These are phyloP conservation scores for Hsuehochloa calcarea DNA, from an alignment of 176 grass and related monocot genomes.

Conservation along the genomic window DNA sequence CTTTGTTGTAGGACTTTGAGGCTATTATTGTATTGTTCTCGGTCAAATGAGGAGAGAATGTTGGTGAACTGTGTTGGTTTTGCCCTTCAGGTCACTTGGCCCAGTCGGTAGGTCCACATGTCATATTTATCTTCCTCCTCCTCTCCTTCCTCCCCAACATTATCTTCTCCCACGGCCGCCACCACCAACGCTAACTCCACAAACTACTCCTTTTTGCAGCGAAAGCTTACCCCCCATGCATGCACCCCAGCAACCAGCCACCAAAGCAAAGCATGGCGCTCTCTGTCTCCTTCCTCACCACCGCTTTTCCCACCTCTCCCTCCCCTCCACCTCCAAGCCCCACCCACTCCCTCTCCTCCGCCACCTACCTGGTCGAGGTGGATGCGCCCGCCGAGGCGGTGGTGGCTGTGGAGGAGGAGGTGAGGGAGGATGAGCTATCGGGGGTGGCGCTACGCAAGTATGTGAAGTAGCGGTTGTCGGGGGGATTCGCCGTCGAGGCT, in stretches of 20 bases:
- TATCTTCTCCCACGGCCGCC: too few species aligned
- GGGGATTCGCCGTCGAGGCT: conserved; percentile 50
- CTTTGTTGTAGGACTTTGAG: too few species aligned
- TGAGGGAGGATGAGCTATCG: conserved; percentile 34
- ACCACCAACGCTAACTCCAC: too few species aligned
- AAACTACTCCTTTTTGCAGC: too few species aligned
- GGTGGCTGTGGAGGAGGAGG: conserved; percentile 36
- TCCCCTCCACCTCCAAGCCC: conserved; percentile 43
- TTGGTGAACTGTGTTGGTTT: too few species aligned
- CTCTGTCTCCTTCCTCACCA: conserved; percentile 64
- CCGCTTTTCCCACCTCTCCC: conserved; percentile 63
- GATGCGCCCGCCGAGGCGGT: conserved; percentile 3
- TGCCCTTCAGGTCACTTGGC: too few species aligned
- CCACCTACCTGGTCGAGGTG: conserved; percentile 14
- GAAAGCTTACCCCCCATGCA: not conserved
- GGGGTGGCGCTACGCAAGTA: conserved; percentile 58
- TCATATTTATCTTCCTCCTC: too few species aligned
- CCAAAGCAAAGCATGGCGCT: conserved; percentile 49
- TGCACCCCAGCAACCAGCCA: conserved; percentile 9
- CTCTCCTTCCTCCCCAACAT: too few species aligned
- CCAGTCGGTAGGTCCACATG: too few species aligned
- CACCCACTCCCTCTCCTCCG: conserved; percentile 11
- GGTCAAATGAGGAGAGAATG: too few species aligned
- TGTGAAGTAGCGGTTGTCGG: conserved; percentile 74
- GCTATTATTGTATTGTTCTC: too few species aligned